phyloP scores from a whole-genome alignment of 768 basidiomycete species.

The Tylopilus vinaceipallidus region DNA sequence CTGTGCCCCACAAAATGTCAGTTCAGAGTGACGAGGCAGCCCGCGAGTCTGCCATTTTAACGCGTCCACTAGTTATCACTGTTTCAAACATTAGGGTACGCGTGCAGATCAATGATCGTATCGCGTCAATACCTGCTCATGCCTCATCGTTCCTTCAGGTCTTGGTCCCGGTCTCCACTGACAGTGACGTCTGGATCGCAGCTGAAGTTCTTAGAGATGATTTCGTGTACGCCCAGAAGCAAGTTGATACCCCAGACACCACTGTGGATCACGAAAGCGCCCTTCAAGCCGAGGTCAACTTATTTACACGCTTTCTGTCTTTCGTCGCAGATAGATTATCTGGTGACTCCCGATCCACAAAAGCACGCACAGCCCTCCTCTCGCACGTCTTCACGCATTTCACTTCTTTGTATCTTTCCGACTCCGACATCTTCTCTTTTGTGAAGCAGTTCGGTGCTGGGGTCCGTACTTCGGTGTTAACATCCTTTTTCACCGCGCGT shows the following conservation, averaged over 20 bases:
- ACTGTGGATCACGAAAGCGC: constrained; percentile 50
- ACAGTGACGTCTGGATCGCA: constrained; percentile 81
- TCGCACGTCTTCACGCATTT: constrained; percentile 76
- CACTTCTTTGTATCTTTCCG: constrained; percentile 66
- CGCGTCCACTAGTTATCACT: constrained; percentile 36
- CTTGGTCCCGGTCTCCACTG: constrained; percentile 84
- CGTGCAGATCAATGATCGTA: constrained; percentile 10
- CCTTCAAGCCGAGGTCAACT: constrained; percentile 68
- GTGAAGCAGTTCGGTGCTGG: constrained; percentile 72
- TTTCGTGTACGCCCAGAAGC: constrained; percentile 65
- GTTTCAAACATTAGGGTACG: constrained; percentile 36
- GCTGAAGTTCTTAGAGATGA: constrained; percentile 92
- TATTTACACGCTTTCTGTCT: constrained; percentile 80
- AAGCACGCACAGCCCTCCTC: constrained; percentile 64
- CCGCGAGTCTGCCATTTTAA: constrained; percentile 30
- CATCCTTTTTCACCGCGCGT: constrained; percentile 77
- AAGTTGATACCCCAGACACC: constrained; percentile 55
- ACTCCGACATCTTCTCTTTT: constrained; percentile 80
- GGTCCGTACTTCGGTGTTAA: constrained; percentile 70
- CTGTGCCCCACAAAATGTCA: constrained; percentile 31
- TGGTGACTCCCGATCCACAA: constrained; percentile 49
- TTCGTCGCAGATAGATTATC: constrained; percentile 67
- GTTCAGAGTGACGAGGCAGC: constrained; percentile 29
- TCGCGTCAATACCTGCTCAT: constrained; percentile 5
- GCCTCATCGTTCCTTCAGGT: constrained; percentile 43